A percentile compares a stretch with the other conserved stretches of the same genome.
phyloP scores from a whole-genome alignment of 257 asterid genomes.

The Ilex asprella region DNA sequence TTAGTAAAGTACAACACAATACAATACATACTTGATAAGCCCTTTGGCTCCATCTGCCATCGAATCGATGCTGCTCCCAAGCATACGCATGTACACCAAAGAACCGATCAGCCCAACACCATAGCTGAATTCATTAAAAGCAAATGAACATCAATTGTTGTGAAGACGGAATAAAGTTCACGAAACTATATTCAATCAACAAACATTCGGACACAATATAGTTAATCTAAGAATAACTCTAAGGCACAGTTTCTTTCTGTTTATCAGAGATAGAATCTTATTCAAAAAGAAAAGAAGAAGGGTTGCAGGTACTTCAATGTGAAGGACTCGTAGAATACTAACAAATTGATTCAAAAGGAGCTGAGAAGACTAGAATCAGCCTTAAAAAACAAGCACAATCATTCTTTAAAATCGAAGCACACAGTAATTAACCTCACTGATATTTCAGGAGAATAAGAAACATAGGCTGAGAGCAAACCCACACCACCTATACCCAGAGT shows the following conservation, averaged over 20 bases:
- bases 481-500: slow-evolving; percentile 77
- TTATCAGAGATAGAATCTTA: background rate
- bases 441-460: slow-evolving; percentile 81
- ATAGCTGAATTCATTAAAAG: slow-evolving; percentile 44
- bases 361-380: background rate
- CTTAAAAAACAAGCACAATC: too few species aligned
- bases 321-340: too few species aligned
- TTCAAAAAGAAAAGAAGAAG: too few species aligned
- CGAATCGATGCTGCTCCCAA: slow-evolving; percentile 77
- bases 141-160: background rate
- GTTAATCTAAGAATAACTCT: background rate
- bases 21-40: slow-evolving; percentile 57
- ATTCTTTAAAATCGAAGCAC: too few species aligned
- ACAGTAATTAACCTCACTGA: slow-evolving; percentile 51
- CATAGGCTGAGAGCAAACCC: slow-evolving; percentile 69
- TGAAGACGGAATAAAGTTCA: background rate
- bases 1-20: background rate
- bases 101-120: slow-evolving; percentile 82
- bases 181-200: too few species aligned
- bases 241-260: background rate
- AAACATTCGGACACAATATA: background rate
- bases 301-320: too few species aligned
- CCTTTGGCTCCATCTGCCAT: slow-evolving; percentile 90
- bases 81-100: slow-evolving; percentile 84
- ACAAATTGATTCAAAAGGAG: background rate